These are phyloP conservation scores for Gliomastix tumulicola DNA, from an alignment of 2,329 filamentous ascomycete genomes.

Conservation along the genomic window DNA sequence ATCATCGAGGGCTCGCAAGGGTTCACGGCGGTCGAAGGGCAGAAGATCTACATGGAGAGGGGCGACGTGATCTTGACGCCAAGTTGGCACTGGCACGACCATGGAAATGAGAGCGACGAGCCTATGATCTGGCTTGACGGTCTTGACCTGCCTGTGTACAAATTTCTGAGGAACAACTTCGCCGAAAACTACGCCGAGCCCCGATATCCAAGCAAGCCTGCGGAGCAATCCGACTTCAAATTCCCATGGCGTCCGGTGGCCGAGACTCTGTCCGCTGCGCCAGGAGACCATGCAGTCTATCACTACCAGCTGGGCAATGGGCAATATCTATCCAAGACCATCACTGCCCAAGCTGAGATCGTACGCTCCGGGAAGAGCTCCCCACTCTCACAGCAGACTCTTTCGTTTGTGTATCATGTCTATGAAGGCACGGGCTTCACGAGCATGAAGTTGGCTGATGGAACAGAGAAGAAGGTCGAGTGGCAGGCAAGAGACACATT, in stretches of 20 bases:
- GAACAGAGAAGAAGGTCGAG: not conserved
- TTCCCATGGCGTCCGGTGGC: slow-evolving; percentile 38
- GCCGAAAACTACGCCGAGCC: slow-evolving; percentile 39
- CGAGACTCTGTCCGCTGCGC: slow-evolving; percentile 22
- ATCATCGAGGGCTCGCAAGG: slow-evolving; percentile 47
- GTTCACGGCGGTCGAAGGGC: slow-evolving; percentile 50
- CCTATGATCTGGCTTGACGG: slow-evolving; percentile 54
- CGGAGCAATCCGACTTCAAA: slow-evolving; percentile 29
- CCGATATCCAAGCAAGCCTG: slow-evolving; percentile 37
- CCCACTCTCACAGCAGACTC: slow-evolving; percentile 15
- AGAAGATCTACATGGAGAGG: slow-evolving; percentile 39
- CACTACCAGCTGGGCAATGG: slow-evolving; percentile 25
- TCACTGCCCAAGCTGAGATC: slow-evolving; percentile 41
- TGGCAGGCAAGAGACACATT: not conserved
- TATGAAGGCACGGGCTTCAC: slow-evolving; percentile 37
- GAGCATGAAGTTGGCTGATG: too few species aligned
- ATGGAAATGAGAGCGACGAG: slow-evolving; percentile 47
- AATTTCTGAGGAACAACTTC: slow-evolving; percentile 44
- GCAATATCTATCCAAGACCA: slow-evolving; percentile 29
- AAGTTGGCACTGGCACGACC: slow-evolving; percentile 53
- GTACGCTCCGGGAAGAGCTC: slow-evolving; percentile 26
- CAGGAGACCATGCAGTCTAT: slow-evolving; percentile 19
- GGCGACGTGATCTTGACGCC: slow-evolving; percentile 52
- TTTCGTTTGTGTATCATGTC: slow-evolving; percentile 45
- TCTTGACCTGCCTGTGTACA: slow-evolving; percentile 44